Evolutionary conservation across 1,139 yeast genomes (phyloP), one percentile per base, ranked within the genome.

Genomic region (Entelexis sorbosivorans): DNA sequence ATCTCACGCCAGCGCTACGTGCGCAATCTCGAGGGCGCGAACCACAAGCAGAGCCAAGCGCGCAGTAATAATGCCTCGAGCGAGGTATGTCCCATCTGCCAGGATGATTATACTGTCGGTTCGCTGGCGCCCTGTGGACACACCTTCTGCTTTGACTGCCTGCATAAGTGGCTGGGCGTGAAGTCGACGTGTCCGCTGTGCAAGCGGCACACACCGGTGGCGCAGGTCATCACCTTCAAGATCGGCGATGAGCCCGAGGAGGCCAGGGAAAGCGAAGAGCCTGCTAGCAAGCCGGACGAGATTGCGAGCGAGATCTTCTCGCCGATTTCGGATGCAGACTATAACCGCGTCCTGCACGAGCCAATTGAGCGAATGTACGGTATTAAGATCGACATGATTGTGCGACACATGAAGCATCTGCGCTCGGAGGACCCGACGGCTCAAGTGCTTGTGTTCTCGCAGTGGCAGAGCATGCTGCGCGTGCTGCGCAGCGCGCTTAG

Each of bases 51-150:
- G 13, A 34, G 49, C 5, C 49, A 34, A 24, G 19, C 46, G 9
- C 39, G 45, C 13, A 28, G 26, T 3, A 39, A 39, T 17, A 31
- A 48, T 3, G 38, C 38, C 3, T 22, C 50, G 4, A 45, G 32
- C 11, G 39, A 19, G 10, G 38, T 28, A 47, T 91, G 97, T 66
- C 75, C 81, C 43, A 88, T 91, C 58, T 91, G 98, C 64, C 77
- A 82, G 24, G 73, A 78, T 4, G 64, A 75, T 1, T 86, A 88
- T 44, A 72, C 78, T 3, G 72, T 79, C 45, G 97, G 97, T 0
- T 75, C 91, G 0, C 70, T 89, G 55, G 82, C 95, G 0, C 79
- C 78, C 19, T 89, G 97, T 72, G 96, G 96, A 0, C 97, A 89
- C 66, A 81, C 81, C 60, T 89, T 82, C 63, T 89, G 96, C 63